Percentiles rank a stretch among this genome's conserved stretches.
Evolutionary conservation across 306 rosid species (phyloP).

Genomic region (Pterocarpus santalinus): DNA sequence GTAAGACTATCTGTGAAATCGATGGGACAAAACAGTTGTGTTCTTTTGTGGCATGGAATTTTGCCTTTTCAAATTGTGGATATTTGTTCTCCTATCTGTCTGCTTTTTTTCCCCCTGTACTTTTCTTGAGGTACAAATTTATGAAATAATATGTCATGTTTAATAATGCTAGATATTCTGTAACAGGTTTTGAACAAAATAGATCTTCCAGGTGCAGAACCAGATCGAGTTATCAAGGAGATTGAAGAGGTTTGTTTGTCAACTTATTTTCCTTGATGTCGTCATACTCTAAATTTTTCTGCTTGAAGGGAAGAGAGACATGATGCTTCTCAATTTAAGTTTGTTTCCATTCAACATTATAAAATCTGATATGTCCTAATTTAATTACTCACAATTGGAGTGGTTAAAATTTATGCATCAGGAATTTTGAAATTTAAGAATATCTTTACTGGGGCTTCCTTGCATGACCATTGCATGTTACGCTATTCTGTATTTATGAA

Average conservation of each 20-base stretch:
- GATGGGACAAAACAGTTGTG: slow-evolving; percentile 29
- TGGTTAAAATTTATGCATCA: slow-evolving; percentile 26
- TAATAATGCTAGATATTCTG: slow-evolving; percentile 42
- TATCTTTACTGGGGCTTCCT: slow-evolving; percentile 23
- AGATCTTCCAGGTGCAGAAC: slow-evolving; percentile 98
- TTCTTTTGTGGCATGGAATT: slow-evolving; percentile 13
- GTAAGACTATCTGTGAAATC: slow-evolving; percentile 28
- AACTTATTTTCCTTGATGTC: slow-evolving; percentile 31
- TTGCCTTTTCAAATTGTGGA: slow-evolving; percentile 36
- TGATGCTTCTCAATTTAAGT: slow-evolving; percentile 35
- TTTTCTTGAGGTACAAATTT: slow-evolving; percentile 12
- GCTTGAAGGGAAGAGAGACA: slow-evolving; percentile 28
- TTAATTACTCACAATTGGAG: slow-evolving; percentile 31
- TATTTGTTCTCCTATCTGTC: slow-evolving; percentile 2
- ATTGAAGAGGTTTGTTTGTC: slow-evolving; percentile 83
- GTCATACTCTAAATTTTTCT: slow-evolving; percentile 38
- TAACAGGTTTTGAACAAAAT: slow-evolving; percentile 90
- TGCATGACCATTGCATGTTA: slow-evolving; percentile 32
- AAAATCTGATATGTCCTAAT: slow-evolving; percentile 6
- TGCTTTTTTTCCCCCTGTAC: slow-evolving; percentile 8
- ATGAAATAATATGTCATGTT: slow-evolving; percentile 27
- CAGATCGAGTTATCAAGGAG: slow-evolving; percentile 80
- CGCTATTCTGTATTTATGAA: slow-evolving; percentile 19
- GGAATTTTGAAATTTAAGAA: slow-evolving; percentile 30
- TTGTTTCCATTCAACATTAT: slow-evolving; percentile 17